These are phyloP conservation scores for Annona cherimola DNA, from an alignment of 164 flowering plant genomes.

Conservation along the genomic window DNA sequence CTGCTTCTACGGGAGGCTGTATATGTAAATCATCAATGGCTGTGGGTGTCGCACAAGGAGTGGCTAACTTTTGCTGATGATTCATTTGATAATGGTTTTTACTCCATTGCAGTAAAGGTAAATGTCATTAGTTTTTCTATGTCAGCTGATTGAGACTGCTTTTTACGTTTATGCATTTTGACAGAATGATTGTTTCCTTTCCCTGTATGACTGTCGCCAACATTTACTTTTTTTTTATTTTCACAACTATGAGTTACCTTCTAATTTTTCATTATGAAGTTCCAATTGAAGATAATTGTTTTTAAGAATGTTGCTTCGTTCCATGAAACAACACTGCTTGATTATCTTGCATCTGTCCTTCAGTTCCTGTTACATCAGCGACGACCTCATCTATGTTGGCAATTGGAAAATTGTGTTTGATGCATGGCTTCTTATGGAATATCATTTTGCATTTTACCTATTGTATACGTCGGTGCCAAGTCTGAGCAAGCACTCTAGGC, in stretches of 20 bases:
- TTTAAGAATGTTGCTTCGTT: not conserved
- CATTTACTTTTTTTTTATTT: too few relatives aligned
- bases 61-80: conserved; percentile 70
- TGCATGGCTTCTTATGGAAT: not conserved
- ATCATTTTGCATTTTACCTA: not conserved
- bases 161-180: not conserved
- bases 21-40: conserved; percentile 28
- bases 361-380: not conserved
- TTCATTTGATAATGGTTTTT: conserved; percentile 52
- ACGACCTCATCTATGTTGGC: not conserved
- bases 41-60: conserved; percentile 48
- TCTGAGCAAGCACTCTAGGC: too few relatives aligned
- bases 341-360: not conserved
- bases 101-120: conserved; percentile 61
- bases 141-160: too few relatives aligned
- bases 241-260: not conserved
- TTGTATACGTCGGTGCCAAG: too few relatives aligned
- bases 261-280: not conserved
- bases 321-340: not conserved
- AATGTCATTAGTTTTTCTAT: not conserved
- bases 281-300: not conserved
- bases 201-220: not conserved
- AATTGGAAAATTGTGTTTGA: not conserved
- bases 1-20: conserved; percentile 52
- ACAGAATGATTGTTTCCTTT: not conserved